Evolutionary conservation across 495 filamentous ascomycete species (phyloP).

Genomic region (Penicillium ucsense): DNA sequence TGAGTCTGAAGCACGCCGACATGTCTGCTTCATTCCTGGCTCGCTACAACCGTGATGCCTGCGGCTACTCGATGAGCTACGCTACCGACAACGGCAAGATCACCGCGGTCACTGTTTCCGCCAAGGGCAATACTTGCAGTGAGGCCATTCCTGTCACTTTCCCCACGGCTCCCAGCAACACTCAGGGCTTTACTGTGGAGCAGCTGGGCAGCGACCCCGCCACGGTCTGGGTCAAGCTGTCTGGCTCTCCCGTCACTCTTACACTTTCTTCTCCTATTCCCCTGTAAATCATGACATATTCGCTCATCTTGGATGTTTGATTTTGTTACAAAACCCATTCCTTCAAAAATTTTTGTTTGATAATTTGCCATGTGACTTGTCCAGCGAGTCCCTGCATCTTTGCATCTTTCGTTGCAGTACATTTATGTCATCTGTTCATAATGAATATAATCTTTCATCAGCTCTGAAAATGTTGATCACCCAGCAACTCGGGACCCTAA

Average conservation of each 20-base stretch:
- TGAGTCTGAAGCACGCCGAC: slow-evolving; percentile 41
- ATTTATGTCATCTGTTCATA: no score
- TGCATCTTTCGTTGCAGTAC: no score
- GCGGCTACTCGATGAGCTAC: slow-evolving; percentile 41
- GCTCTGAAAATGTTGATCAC: no score
- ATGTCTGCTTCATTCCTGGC: slow-evolving; percentile 42
- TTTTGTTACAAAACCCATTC: no score
- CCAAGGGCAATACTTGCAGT: slow-evolving; percentile 41
- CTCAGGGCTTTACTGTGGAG: slow-evolving; percentile 40
- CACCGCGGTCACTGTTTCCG: slow-evolving; percentile 41
- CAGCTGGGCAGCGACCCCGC: slow-evolving; percentile 48
- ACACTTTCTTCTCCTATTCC: slow-evolving; percentile 38
- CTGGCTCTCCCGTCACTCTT: slow-evolving; percentile 43
- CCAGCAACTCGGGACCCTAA: no score
- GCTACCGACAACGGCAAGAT: slow-evolving; percentile 34
- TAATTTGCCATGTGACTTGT: no score
- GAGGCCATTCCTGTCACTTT: slow-evolving; percentile 48
- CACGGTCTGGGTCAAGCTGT: slow-evolving; percentile 48
- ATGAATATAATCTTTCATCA: no score
- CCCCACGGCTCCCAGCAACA: slow-evolving; percentile 31
- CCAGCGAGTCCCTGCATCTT: no score
- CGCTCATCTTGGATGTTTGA: no score
- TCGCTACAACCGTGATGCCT: slow-evolving; percentile 45
- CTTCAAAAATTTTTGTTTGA: no score
- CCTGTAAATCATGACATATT: slow-evolving; percentile 2